Base-by-base conservation (phyloP, 2,329 filamentous ascomycete species). In the Aspergillus sp. region DNA sequence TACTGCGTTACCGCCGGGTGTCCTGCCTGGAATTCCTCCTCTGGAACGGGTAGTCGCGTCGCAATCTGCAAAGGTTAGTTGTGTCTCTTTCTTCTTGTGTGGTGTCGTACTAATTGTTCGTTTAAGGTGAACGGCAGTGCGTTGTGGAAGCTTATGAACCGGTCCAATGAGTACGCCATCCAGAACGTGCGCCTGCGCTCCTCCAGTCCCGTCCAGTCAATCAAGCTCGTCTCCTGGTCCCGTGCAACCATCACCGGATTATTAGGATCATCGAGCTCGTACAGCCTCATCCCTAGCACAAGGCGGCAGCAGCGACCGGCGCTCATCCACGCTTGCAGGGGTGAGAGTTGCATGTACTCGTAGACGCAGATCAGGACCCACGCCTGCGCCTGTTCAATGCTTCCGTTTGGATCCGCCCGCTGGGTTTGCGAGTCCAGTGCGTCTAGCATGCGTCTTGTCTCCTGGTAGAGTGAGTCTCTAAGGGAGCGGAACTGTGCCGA, bases 91-190 rank as follows among this genome's bases (percentile, higher is more conserved):
- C 3, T 38, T 38, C 9, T 9, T 4, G 17, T 7, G 45, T 4
- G 9, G 15, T 11, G n/a, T 54, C 65, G 13, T 60, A 69, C 76
- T 43, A 71, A 68, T n/a, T 65, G 57, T 19, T 68, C 67, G 28
- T 68, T 60, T 30, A 79, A 56, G 1, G 73, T 74, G 28, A 75
- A 64, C 5, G 74, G 73, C 52, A 69, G 66, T 4, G 69, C 68
- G 43, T 72, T 71, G 15, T 70, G 68, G 5, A 77, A 69, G 53
- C 73, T 73, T n/a, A 73, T 66, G 41, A 78, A 74, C 0, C 72
- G 74, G 64, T 80, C 77, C 17, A 80, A 61, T 13, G 68, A 70
- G 57, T 76, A 79, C 0, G 77, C 77, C 71, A 79, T 72, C 77
- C 77, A 80, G 63, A 79, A 80, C 0, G 72, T 74, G n/a, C 77